A percentile compares a stretch with the other conserved stretches of the same genome.
phyloP scores from a whole-genome alignment of 768 basidiomycete genomes.

The Calocybe indica region DNA sequence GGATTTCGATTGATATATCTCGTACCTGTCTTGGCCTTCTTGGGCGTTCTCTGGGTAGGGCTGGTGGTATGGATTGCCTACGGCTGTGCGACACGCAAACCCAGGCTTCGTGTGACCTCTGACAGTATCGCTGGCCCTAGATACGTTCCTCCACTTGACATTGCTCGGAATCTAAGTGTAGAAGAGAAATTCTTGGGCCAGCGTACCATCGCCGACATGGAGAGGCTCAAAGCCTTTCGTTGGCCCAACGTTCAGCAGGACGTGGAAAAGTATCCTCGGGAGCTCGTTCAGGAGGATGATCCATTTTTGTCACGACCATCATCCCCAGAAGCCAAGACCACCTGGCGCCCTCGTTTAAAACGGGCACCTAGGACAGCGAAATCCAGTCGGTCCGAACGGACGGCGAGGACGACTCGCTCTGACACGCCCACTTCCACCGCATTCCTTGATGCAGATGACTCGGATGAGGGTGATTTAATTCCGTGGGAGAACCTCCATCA shows the following conservation, averaged over 20 bases:
- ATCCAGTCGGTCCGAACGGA: slow-evolving; percentile 6
- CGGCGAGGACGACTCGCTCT: slow-evolving; percentile 8
- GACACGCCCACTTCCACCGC: slow-evolving; percentile 15
- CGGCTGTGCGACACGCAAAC: slow-evolving; percentile 23
- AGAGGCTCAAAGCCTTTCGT: slow-evolving; percentile 11
- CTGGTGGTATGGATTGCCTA: slow-evolving; percentile 29
- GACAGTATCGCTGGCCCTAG: slow-evolving; percentile 12
- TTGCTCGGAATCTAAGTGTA: slow-evolving; percentile 5
- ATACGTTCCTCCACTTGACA: slow-evolving; percentile 15
- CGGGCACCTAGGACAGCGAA: background rate
- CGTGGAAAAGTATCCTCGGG: background rate
- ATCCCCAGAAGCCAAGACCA: background rate
- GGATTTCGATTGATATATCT: slow-evolving; percentile 21
- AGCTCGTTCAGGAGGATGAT: slow-evolving; percentile 14
- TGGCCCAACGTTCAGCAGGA: slow-evolving; percentile 3
- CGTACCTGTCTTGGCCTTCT: slow-evolving; percentile 23
- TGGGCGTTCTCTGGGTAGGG: slow-evolving; percentile 24
- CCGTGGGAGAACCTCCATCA: slow-evolving; percentile 43
- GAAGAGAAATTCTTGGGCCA: slow-evolving; percentile 7
- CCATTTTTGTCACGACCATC: slow-evolving; percentile 17
- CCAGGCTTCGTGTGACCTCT: slow-evolving; percentile 6
- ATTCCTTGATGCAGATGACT: slow-evolving; percentile 17
- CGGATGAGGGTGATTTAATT: slow-evolving; percentile 11
- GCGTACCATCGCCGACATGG: slow-evolving; percentile 5
- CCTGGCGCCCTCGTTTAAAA: background rate